Base-by-base conservation (phyloP, 371 early-diverging fungal genomes). In the Mucor lusitanicus region DNA sequence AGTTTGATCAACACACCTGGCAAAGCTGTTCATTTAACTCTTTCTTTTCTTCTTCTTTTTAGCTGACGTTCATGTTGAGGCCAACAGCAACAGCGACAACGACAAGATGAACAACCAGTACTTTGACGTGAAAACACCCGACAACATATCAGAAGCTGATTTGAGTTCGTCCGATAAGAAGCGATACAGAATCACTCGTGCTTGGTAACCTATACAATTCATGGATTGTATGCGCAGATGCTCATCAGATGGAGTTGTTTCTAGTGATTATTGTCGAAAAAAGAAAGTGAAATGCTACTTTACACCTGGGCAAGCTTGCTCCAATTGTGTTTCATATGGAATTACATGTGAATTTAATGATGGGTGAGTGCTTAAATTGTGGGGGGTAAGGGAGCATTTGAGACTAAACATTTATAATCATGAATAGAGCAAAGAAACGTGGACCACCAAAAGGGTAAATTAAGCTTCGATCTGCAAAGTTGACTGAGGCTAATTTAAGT, bases 361-460 rank as follows among this genome's bases (percentile, higher is more conserved):
- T 50, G 69, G 68, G 74, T 76, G 72, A 68, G 21, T 30, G 13
- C 6, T 42, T 42, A 17, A 17, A 6, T 6, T 42, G 17, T 42
- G 42, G 17, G 42, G 42, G 17, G 1, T n/a, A n/a, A 15, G 19
- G 48, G 23, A 6, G 9, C 48, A 48, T 8, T 5, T 21, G 2
- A 48, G 17, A 54, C 50, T 50, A n/a, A 50, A 23, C 50, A 23
- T 50, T 50, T 54, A 54, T 28, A 30, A 28, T 30, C 13, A 28
- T 48, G 59, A 23, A 27, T 39, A 73, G 79, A 30, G 72, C 72
- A 6, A 77, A 77, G 50, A 84, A 86, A 46, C 73, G 89, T 50
- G 87, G 89, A 9, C 87, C 89, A 53, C 89, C 88, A 25, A 88
- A 88, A 71, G 88, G 88, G 70, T 74, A 67, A 67, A 30, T 33